Evolutionary conservation across 106 monocot genomes (phyloP).

Genomic region (Acanthochlamys bracteata): DNA sequence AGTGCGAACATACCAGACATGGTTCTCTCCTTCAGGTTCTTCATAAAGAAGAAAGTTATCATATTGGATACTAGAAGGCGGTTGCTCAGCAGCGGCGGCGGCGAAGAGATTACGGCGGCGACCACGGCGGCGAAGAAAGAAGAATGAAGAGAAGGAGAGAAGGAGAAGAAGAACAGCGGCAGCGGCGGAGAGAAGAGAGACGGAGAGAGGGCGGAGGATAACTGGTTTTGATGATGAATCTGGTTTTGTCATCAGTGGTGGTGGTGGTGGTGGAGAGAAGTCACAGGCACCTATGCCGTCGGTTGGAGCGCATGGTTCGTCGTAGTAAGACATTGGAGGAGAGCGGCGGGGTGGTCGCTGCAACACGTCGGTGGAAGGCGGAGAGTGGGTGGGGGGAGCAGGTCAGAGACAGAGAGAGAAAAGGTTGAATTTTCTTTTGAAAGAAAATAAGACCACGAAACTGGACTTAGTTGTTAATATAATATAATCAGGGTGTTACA

Average conservation of each 20-base stretch:
- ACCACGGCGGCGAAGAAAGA: neutral
- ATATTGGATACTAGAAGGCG: neutral
- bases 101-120: neutral
- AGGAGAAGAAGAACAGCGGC: neutral
- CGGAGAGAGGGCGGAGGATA: neutral
- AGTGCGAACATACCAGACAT: constrained; percentile 44
- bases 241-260: neutral
- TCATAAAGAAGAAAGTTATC: neutral
- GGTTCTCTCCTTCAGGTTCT: constrained; percentile 14
- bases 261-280: neutral
- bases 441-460: too few species aligned
- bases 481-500: too few species aligned
- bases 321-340: too few species aligned
- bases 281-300: neutral
- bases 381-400: too few species aligned
- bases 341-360: too few species aligned
- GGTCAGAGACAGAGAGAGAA: too few species aligned
- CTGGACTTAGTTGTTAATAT: too few species aligned
- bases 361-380: too few species aligned
- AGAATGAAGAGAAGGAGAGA: neutral
- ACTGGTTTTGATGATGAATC: neutral
- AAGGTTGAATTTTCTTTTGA: too few species aligned
- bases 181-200: neutral
- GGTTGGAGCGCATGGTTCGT: too few species aligned
- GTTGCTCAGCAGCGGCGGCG: neutral